Base-by-base conservation (phyloP, 1,284 basidiomycete species). In the Wallemia ichthyophaga region DNA sequence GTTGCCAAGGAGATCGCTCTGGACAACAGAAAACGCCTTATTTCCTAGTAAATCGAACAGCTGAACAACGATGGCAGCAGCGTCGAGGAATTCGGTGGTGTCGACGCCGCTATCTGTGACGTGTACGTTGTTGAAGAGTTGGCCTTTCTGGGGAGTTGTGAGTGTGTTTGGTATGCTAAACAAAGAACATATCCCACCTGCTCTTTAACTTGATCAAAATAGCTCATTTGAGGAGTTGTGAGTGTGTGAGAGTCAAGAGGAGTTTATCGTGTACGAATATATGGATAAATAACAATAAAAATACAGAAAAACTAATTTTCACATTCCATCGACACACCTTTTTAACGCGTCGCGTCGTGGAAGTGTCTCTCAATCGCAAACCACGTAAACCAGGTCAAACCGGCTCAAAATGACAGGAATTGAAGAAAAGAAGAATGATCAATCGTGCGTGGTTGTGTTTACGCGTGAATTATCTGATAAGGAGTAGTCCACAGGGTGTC, bases 21-120 rank as follows among this genome's bases (percentile, higher is more conserved):
- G 81, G 5, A 99, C 92, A 25, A 83, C 75, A 1, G 73, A 65
- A 69, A 99, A 96, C 0, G 91, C 86, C 2, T 83, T 72, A 64
- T 84, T 87, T 62, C 85, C 83, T 58, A 98, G 80, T 24, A 95
- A 74, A 73, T 88, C 84, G 69, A 98, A 95, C 65, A 99, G 74
- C 64, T 82, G 81, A 63, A 92, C 83, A 58, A 99, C 76, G 55
- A 87, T 89, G 64, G 86, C 78, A 1, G 85, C 77, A 9, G 94
- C 94, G 66, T 94, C 81, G 63, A 92, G 76, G 74, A 98, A 99
- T 55, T 76, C 74, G 54, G 78, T 69, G 1, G 94, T 96, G 69
- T 95, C 81, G 68, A 98, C 79, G 64, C 92, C 91, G 63, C 75
- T 76, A 64, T 86, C 82, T 62, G 83, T 86, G 66, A 87, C 75